Evolutionary conservation across 2,329 filamentous ascomycete species (phyloP).

Genomic region (Graphilbum fragrans): DNA sequence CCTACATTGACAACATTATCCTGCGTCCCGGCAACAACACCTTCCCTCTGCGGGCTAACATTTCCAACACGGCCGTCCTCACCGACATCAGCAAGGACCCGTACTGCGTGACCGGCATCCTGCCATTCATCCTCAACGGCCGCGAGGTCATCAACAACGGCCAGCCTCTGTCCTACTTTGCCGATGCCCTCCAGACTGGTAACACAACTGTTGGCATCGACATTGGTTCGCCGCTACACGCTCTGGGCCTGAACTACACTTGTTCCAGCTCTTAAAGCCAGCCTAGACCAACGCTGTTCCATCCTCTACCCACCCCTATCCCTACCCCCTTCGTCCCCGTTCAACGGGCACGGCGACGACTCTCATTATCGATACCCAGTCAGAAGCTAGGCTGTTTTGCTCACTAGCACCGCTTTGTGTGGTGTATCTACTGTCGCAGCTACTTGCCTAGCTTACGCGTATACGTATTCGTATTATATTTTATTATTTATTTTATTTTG

Average conservation of each 20-base stretch:
- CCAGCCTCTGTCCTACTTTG: constrained; percentile 42
- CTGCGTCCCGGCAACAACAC: constrained; percentile 47
- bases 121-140: constrained; percentile 44
- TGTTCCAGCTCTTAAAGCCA: too few species aligned
- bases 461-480: too few species aligned
- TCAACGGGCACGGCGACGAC: too few species aligned
- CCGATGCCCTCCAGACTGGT: constrained; percentile 36
- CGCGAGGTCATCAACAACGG: constrained; percentile 37
- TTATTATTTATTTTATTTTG: too few species aligned
- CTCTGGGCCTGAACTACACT: constrained; percentile 16
- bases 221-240: constrained; percentile 30
- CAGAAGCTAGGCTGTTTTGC: too few species aligned
- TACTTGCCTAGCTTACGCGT: too few species aligned
- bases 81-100: constrained; percentile 24
- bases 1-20: constrained; percentile 44
- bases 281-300: constrained; percentile 4
- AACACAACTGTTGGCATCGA: constrained; percentile 41
- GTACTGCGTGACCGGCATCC: constrained; percentile 40
- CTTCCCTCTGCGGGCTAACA: constrained; percentile 39
- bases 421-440: too few species aligned
- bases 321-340: too few species aligned
- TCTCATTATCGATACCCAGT: too few species aligned
- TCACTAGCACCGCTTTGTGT: too few species aligned
- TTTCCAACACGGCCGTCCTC: constrained; percentile 38
- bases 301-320: too few species aligned